Base-by-base conservation (phyloP, 352 stramenopile genomes). In the Phytophthora pseudosyringae region DNA sequence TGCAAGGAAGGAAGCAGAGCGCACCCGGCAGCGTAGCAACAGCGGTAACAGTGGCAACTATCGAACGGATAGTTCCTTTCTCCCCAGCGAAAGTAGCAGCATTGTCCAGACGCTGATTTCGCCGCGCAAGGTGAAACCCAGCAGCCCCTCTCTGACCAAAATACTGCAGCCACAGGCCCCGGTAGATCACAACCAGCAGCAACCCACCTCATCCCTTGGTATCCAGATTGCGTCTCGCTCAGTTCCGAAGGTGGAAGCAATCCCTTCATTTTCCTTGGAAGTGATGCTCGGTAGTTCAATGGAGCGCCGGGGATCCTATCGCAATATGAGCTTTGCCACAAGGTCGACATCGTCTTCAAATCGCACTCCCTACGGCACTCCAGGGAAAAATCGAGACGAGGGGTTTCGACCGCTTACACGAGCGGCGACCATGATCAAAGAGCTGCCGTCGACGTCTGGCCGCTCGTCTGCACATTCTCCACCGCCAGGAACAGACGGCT, bases 81-180 rank as follows among this genome's bases (percentile, higher is more conserved):
- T 66, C 4, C 32, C 45, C n/a, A 59, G 51, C 38, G 69, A 71
- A 39, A 80, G 68, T 26, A 69, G 47, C 26, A 82, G 64, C 33
- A 59, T 82, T 29, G 31, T 77, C 7, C 69, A 82, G 11, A 79
- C 75, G 3, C 50, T 86, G 15, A 44, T 81, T 9, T 83, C 74
- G 11, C 77, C 77, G 7, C 67, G 71, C 16, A 76, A 71, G 12
- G 33, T 67, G 5, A 73, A 79, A 7, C 28, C 58, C 8, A 55
- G 43, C 3, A 52, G 47, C 40, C 50, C 25, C 16, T 65, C 58
- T 3, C 49, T 28, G 5, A 65, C 47, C 64, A 48, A 60, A 16
- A 10, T 43, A 4, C n/a, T 53, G 25, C 54, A 50, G 31, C 16
- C 28, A 3, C 10, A 29, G n/a, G 5, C 36, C 11, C n/a, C 26